phyloP scores from a whole-genome alignment of 2,329 filamentous ascomycete genomes.

The Penicillium sclerotigenum region DNA sequence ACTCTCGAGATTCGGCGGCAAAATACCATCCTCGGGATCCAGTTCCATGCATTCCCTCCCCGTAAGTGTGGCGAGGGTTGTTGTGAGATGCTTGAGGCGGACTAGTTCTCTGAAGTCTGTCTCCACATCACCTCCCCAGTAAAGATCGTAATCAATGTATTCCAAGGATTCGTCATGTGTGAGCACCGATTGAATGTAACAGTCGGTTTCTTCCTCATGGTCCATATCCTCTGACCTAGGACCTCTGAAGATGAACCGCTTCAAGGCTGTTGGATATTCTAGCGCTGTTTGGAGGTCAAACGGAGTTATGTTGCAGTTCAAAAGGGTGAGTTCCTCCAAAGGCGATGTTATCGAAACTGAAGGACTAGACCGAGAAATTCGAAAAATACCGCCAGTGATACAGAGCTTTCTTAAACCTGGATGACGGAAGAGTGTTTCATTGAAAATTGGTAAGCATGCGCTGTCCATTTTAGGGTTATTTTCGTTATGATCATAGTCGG shows the following conservation, averaged over 20 bases:
- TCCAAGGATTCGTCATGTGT: not conserved
- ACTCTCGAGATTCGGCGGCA: conserved; percentile 5
- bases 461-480: not conserved
- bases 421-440: conserved; percentile 1
- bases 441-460: not conserved
- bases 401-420: conserved; percentile 4
- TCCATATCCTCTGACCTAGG: not conserved
- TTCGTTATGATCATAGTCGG: not conserved
- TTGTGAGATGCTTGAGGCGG: conserved; percentile 3
- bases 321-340: conserved; percentile 6
- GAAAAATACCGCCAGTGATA: conserved; percentile 1
- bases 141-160: conserved; percentile 6
- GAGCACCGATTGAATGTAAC: not conserved
- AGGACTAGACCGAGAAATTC: no score
- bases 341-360: not conserved
- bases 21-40: not conserved
- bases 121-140: conserved; percentile 2
- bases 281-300: not conserved
- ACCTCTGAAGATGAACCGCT: conserved; percentile 1
- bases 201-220: no score
- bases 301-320: conserved; percentile 1
- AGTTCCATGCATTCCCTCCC: not conserved
- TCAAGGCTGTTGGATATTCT: not conserved
- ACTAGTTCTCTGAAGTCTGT: not conserved
- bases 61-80: not conserved